Percentiles rank a stretch among this genome's conserved stretches.
Evolutionary conservation across 306 rosid genomes (phyloP).

Genomic region (Lupinus albus): DNA sequence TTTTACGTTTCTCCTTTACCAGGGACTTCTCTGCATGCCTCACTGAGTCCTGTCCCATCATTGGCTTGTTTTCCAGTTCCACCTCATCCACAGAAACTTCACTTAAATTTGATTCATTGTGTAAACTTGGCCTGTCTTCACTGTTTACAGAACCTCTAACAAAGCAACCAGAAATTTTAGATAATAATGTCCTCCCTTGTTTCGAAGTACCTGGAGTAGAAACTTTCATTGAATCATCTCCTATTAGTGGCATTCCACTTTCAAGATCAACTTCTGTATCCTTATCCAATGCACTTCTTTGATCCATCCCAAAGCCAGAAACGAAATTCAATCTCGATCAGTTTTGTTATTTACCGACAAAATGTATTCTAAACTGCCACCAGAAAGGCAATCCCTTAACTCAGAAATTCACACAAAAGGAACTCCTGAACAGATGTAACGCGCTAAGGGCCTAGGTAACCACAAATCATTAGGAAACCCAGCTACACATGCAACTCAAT

Average conservation of each 20-base stretch:
- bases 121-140: conserved; percentile 47
- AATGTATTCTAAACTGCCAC: conserved; percentile 30
- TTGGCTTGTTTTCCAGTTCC: conserved; percentile 43
- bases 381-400: conserved; percentile 25
- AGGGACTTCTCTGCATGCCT: conserved; percentile 42
- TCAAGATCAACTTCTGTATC: conserved; percentile 67
- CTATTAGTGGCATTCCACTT: conserved; percentile 55
- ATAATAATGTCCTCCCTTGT: conserved; percentile 49
- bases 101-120: conserved; percentile 38
- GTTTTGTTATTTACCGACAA: conserved; percentile 21
- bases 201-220: conserved; percentile 38
- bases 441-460: conserved; percentile 20
- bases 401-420: conserved; percentile 46
- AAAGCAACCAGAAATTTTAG: conserved; percentile 52
- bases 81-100: conserved; percentile 45
- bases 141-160: conserved; percentile 47
- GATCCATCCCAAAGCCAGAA: conserved; percentile 58
- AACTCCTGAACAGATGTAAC: conserved; percentile 32
- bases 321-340: conserved; percentile 17
- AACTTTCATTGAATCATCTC: conserved; percentile 52
- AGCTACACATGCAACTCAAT: conserved; percentile 35
- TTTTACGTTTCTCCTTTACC: conserved; percentile 70
- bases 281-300: conserved; percentile 37
- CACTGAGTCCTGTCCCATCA: conserved; percentile 36
- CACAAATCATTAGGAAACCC: conserved; percentile 42